Percentiles rank a stretch among this genome's conserved stretches.
Evolutionary conservation across 2,329 filamentous ascomycete species (phyloP).

Genomic region (Lanzia echinophila): DNA sequence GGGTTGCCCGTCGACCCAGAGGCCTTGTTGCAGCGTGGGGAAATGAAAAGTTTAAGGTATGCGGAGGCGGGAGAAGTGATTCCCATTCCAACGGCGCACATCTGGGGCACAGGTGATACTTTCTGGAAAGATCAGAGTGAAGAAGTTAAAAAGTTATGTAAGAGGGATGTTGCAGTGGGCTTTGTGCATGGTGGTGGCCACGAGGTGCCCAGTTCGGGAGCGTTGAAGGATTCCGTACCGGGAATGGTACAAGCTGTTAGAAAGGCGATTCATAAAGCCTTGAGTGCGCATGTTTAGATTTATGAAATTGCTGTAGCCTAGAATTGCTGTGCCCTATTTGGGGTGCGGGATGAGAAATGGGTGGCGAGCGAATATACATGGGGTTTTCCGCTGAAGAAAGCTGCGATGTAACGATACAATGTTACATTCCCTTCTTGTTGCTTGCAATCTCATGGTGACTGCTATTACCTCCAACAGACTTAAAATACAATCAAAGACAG

Average conservation of each 20-base stretch:
- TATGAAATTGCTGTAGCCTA: no score
- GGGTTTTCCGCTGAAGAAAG: not conserved
- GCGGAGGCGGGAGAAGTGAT: slow-evolving; percentile 1
- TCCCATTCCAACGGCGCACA: slow-evolving; percentile 7
- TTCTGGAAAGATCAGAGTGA: not conserved
- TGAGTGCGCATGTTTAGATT: not conserved
- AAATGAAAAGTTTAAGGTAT: not conserved
- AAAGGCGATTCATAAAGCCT: not conserved
- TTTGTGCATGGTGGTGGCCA: slow-evolving; percentile 8
- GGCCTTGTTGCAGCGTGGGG: not conserved
- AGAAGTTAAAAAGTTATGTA: not conserved
- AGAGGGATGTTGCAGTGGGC: not conserved
- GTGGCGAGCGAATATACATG: not conserved
- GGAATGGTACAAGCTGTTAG: not conserved
- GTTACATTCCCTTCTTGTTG: not conserved
- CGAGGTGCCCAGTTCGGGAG: slow-evolving; percentile 3
- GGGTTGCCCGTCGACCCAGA: not conserved
- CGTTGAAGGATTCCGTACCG: not conserved
- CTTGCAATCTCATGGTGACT: not conserved
- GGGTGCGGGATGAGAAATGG: not conserved
- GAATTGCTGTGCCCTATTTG: no score
- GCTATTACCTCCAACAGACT: not conserved
- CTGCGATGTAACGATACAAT: not conserved
- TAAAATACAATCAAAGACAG: not conserved
- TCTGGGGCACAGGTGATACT: slow-evolving; percentile 5